Base-by-base conservation (phyloP, 1,139 yeast genomes). In the Debaryomyces fabryi region DNA sequence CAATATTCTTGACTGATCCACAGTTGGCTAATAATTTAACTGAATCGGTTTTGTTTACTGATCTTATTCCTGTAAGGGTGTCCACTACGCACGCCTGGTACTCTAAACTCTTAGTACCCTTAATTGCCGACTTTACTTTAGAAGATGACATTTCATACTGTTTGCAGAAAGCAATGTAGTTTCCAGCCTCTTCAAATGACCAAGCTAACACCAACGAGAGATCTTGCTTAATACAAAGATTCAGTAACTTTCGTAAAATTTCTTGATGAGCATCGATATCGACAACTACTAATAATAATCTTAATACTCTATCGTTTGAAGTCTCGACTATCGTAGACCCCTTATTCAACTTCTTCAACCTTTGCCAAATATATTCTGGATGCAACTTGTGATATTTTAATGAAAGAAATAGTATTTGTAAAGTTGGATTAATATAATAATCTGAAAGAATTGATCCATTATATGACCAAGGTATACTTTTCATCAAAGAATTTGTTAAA, bases 181-280 rank as follows among this genome's bases (percentile, higher is more conserved):
- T 84, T 0, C 92, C 96, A 2, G 97, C 96, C 60, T 93, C 97
- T 53, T 83, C 90, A 56, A 83, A 83, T 27, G 85, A 81, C 88
- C 96, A 91, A 0, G 96, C 88, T 33, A 90, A 69, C 1, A 92
- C 71, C 52, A 92, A 60, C 0, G 96, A 79, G 49, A 88, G 71
- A 47, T 87, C 90, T 55, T 85, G 84, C 56, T 82, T 82, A 49
- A 92, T 68, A 55, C 96, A 84, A 29, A 86, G 68, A 58, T 82
- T 86, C 59, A 87, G 86, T 42, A 93, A 68, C 45, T 85, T 89
- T 42, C 87, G 76, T 23, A 93, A 59, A 0, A 85, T 72, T 16
- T 85, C 90, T 44, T 83, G 87, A 32, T 85, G 88, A 49, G 86
- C 83, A 25, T 85, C 93, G 23, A 88, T 81, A 59, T 91, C 98